Evolutionary conservation across 345 rosid species (phyloP).

Genomic region (Melastoma malabathricum): DNA sequence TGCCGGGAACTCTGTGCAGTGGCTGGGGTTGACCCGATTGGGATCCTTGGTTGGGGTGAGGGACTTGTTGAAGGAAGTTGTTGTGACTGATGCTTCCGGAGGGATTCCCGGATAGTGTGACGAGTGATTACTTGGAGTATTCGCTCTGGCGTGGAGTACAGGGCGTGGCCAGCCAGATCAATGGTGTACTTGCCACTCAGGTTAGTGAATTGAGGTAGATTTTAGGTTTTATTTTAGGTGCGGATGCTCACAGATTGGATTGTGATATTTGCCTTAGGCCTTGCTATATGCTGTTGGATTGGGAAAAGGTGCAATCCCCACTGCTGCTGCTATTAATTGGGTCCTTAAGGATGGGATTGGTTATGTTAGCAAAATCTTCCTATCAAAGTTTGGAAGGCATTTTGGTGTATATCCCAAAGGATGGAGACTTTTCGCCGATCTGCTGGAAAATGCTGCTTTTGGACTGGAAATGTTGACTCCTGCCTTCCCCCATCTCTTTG

Average conservation of each 20-base stretch:
- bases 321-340: slow-evolving; percentile 96
- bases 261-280: slow-evolving; percentile 32
- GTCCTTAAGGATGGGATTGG: slow-evolving; percentile 96
- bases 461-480: slow-evolving; percentile 95
- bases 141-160: slow-evolving; percentile 95
- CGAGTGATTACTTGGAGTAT: slow-evolving; percentile 77
- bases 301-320: slow-evolving; percentile 96
- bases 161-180: slow-evolving; percentile 87
- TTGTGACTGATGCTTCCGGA: slow-evolving; percentile 69
- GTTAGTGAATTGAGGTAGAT: slow-evolving; percentile 14
- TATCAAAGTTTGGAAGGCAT: slow-evolving; percentile 86
- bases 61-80: slow-evolving; percentile 28
- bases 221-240: too few species aligned
- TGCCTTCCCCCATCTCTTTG: slow-evolving; percentile 71
- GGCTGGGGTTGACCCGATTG: too few species aligned
- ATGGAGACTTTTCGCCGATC: slow-evolving; percentile 96
- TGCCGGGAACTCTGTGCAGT: slow-evolving; percentile 1
- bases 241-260: too few species aligned
- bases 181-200: slow-evolving; percentile 94
- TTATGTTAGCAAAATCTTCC: slow-evolving; percentile 76
- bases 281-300: slow-evolving; percentile 94
- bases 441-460: slow-evolving; percentile 79
- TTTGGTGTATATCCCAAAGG: slow-evolving; percentile 94
- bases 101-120: slow-evolving; percentile 77
- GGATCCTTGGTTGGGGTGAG: slow-evolving; percentile 24